Conservation (phyloP, 306 rosid species). For the Cicer bijugum region DNA sequence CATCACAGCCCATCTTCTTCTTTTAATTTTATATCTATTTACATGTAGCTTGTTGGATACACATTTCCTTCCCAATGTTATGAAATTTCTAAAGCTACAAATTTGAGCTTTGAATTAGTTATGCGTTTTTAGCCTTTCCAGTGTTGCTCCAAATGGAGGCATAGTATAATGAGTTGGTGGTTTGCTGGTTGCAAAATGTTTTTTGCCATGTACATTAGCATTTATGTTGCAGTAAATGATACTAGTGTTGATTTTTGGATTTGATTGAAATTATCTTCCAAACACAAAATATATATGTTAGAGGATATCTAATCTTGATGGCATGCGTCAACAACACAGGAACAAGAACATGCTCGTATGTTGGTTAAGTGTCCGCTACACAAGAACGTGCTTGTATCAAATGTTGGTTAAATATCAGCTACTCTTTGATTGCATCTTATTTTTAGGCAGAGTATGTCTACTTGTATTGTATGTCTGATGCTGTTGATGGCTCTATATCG, state of each 20-base stretch:
- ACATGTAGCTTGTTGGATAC: too few species aligned
- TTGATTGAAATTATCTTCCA: neutral
- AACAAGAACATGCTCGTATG: neutral
- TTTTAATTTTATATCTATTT: neutral
- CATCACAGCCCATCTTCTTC: neutral
- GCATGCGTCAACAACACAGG: constrained; percentile 8
- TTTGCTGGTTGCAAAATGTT: neutral
- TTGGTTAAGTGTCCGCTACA: constrained; percentile 4
- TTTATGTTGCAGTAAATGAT: neutral
- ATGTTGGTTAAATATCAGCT: constrained; percentile 2
- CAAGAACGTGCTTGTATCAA: neutral
- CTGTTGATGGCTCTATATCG: neutral
- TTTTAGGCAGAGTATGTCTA: neutral
- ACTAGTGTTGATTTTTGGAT: neutral
- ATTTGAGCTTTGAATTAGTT: too few species aligned
- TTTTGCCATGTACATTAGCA: neutral
- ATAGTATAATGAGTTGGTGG: too few species aligned
- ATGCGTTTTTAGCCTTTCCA: too few species aligned
- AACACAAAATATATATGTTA: neutral
- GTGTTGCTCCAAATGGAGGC: too few species aligned
- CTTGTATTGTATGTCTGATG: constrained; percentile 7
- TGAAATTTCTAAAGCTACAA: too few species aligned
- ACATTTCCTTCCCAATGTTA: too few species aligned
- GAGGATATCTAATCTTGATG: constrained; percentile 16
- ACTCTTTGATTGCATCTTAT: constrained; percentile 17